These are phyloP conservation scores for Actinomortierella ambigua DNA, from an alignment of 371 early-diverging fungal species.

Conservation along the genomic window DNA sequence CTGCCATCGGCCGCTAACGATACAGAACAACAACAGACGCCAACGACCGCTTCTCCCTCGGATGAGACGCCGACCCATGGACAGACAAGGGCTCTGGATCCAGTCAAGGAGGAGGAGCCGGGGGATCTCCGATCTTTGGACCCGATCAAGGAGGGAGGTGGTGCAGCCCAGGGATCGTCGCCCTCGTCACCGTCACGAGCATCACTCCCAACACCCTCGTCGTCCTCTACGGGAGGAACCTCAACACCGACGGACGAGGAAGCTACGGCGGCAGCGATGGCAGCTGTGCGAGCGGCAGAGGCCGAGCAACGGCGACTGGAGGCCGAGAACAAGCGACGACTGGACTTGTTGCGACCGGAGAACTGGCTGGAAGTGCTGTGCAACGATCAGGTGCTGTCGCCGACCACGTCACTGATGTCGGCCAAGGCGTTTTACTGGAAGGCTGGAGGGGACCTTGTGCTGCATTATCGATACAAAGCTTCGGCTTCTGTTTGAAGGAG, in stretches of 20 bases:
- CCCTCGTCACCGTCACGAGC: background rate
- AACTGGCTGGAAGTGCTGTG: conserved; percentile 77
- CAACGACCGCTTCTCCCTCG: conserved; percentile 7
- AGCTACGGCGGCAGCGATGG: background rate
- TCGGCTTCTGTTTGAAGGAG: background rate
- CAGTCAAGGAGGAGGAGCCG: conserved; percentile 19
- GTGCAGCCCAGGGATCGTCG: background rate
- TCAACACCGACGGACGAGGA: conserved; percentile 5
- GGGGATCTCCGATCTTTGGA: background rate
- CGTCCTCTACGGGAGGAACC: background rate
- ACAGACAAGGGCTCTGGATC: conserved; percentile 1
- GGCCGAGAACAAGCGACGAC: conserved; percentile 5
- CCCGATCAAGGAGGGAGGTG: conserved; percentile 1
- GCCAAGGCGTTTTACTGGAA: conserved; percentile 87
- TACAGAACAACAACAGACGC: conserved; percentile 25
- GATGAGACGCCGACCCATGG: background rate
- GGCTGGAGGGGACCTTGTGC: conserved; percentile 75
- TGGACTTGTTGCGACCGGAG: conserved; percentile 58
- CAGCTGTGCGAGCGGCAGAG: conserved; percentile 3
- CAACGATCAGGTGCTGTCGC: conserved; percentile 70
- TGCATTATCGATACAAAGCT: conserved; percentile 63
- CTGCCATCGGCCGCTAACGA: conserved; percentile 31
- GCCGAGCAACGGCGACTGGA: conserved; percentile 1
- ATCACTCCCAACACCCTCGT: background rate
- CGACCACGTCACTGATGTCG: conserved; percentile 83